Conservation (phyloP, 2,329 filamentous ascomycete species). For the Ophiostoma quercus region DNA sequence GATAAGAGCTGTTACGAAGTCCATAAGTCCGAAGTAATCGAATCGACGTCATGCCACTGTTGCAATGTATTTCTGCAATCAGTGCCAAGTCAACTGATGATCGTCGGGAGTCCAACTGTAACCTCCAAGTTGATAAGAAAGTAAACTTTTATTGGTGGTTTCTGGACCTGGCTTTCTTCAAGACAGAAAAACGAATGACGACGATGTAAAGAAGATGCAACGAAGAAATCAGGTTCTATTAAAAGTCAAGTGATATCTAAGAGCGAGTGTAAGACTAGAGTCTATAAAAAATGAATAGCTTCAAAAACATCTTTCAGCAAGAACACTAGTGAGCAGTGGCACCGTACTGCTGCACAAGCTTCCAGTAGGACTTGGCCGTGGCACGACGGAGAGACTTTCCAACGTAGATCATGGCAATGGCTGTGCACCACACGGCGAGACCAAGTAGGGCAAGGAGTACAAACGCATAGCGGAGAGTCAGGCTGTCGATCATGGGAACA, state of each 20-base stretch:
- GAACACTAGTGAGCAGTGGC: neutral
- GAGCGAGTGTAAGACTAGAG: neutral
- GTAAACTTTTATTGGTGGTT: no score
- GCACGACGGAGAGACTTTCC: constrained; percentile 7
- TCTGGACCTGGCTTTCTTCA: no score
- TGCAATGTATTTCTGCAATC: neutral
- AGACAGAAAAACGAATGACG: no score
- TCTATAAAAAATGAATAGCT: neutral
- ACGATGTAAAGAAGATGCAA: neutral
- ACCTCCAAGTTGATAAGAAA: no score
- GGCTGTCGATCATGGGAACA: constrained; percentile 8
- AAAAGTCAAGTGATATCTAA: neutral
- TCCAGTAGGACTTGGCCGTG: constrained; percentile 11
- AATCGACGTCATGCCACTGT: neutral
- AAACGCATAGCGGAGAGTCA: constrained; percentile 12
- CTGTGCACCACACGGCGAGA: constrained; percentile 1
- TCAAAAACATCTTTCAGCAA: neutral
- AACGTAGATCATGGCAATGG: constrained; percentile 2
- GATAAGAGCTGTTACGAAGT: neutral
- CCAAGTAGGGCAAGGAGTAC: constrained; percentile 1
- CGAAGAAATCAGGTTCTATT: neutral
- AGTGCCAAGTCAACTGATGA: neutral
- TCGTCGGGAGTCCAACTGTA: no score
- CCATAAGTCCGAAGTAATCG: neutral
- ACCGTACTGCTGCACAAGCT: constrained; percentile 1